Base-by-base conservation (phyloP, 495 filamentous ascomycete genomes). In the Penicillium bovifimosum region DNA sequence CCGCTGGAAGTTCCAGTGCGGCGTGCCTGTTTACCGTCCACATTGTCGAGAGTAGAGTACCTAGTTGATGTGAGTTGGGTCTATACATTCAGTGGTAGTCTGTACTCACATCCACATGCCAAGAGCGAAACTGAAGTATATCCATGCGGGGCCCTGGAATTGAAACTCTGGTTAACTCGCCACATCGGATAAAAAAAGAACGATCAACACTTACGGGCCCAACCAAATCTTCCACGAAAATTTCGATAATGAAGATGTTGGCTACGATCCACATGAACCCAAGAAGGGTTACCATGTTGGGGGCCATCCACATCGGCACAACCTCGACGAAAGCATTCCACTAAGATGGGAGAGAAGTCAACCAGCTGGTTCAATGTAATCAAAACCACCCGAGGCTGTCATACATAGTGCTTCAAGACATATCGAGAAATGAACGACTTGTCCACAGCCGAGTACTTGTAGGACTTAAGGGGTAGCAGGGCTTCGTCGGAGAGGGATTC, bases 21-120 rank as follows among this genome's bases (percentile, higher is more conserved):
- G 50, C 93, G 77, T 24, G 93, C 93, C 74, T 98, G 93, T 76
- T 98, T 98, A 51, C 93, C 93, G 68, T 98, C 93, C 34, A 98
- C 85, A 64, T 98, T 98, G 74, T 98, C 93, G 83, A 98, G 86
- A 10, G 93, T 98, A 33, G 92, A 95, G 72, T 97, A 97, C 74
- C 83, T 61, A 49, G 47, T 32, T 49, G 49, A 16, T 36, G 41
- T 53, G 6, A 55, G 33, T 18, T 16, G 4, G 4, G 20, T 28
- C 10, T 45, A 36, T 41, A 40, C 16, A 17, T 10, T 8, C 6
- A 27, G 26, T 20, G 24, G 5, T 20, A 28, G 34, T n/a, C 3
- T 28, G 17, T 36, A 67, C 82, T 75, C 62, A 86, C 87, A 92
- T 91, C 86, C 93, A 96, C 41, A 96, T 75, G 26, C 91, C 91